Percentiles rank a stretch among this genome's conserved stretches.
Evolutionary conservation across 2,329 filamentous ascomycete genomes (phyloP).

Genomic region (Endothia cerciana): DNA sequence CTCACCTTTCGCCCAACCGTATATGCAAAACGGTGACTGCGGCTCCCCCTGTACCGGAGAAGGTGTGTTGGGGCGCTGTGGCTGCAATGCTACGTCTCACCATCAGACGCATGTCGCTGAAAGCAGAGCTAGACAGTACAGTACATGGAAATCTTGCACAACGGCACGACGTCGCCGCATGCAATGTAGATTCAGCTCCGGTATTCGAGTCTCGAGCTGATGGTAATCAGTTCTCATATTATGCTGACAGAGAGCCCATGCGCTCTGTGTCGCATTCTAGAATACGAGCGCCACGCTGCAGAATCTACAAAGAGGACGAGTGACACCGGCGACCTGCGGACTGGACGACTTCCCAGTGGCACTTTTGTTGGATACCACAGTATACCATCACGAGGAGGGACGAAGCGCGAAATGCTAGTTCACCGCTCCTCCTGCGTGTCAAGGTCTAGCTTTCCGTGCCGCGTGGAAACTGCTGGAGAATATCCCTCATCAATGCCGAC

Average conservation of each 20-base stretch:
- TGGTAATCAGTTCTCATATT: not conserved
- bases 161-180: conserved; percentile 8
- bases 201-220: not conserved
- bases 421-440: conserved; percentile 7
- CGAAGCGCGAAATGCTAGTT: conserved; percentile 9
- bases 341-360: not conserved
- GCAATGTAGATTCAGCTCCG: not conserved
- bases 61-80: not conserved
- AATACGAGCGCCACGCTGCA: too few relatives aligned
- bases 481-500: not conserved
- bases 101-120: not conserved
- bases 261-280: not conserved
- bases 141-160: not conserved
- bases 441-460: not conserved
- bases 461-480: not conserved
- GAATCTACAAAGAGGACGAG: too few relatives aligned
- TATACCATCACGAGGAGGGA: not conserved
- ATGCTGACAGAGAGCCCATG: not conserved
- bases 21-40: not conserved
- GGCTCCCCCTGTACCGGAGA: not conserved
- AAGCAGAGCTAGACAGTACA: not conserved
- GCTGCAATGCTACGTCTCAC: conserved; percentile 15
- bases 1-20: not conserved
- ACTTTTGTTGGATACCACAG: not conserved
- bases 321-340: too few relatives aligned